Base-by-base conservation (phyloP, 306 rosid species). In the Lotus japonicus region DNA sequence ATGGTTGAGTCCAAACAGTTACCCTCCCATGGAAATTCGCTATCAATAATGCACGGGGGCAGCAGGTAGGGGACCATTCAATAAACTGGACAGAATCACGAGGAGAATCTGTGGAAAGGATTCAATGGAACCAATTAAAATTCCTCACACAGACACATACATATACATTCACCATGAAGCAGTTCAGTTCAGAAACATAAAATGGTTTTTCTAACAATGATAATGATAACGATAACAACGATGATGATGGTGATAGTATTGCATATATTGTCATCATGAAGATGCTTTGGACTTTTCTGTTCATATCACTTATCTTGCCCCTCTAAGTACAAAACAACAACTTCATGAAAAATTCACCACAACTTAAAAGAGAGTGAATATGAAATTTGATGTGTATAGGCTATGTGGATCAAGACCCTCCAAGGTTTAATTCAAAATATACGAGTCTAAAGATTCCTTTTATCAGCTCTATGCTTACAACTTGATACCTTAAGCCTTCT, bases 1-100 rank as follows among this genome's bases (percentile, higher is more conserved):
- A 84, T 61, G 96, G 89, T 66, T 94, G 98, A 78, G 95, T 94
- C 98, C 98, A 88, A 71, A 94, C 85, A 9, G 98, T 94, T 65
- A 87, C 78, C 84, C 98, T 90, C 85, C 98, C 98, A 44, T 88
- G 98, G 80, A 90, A 94, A 84, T 94, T 94, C 16, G 98, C 89
- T 26, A 94, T 88, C 54, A 94, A 78, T 72, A 94, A 78, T 64
- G 92, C 95, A 62, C 90, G 94, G 5, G 96, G 84, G 77, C 92
- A 92, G 49, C 94, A 88, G 12, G 89, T 77, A 36, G 97, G 97
- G 38, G 98, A 94, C 98, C 98, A 94, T 74, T 90, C 97, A 39
- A 94, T 88, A 80, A 90, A 94, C 85, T 94, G 97, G 72, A 90
- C 94, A 64, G 96, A 88, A 82, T 94, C 98, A 65, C 95, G 95